phyloP scores from a whole-genome alignment of 169 alveolate genomes.

The Plasmodium gonderi region DNA sequence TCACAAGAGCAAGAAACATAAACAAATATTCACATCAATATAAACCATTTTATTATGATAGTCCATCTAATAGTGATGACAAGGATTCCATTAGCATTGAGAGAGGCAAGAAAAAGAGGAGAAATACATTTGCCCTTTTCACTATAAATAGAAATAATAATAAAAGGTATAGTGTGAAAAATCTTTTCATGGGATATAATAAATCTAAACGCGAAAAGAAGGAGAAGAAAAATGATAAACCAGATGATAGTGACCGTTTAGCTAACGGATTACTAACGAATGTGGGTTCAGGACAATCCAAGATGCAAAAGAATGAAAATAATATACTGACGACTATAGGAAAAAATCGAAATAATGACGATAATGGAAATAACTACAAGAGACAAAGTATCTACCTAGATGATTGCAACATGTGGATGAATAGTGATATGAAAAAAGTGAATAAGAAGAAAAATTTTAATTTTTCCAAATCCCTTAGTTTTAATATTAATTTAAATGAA shows the following conservation, averaged over 20 bases:
- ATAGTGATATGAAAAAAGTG: constrained; percentile 16
- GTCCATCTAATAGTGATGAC: constrained; percentile 15
- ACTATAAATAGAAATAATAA: neutral
- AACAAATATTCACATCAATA: constrained; percentile 64
- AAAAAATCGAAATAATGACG: too few species aligned
- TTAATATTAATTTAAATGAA: constrained; percentile 7
- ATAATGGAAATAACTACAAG: neutral
- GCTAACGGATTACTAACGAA: neutral
- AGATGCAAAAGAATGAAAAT: neutral
- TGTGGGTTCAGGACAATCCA: too few species aligned
- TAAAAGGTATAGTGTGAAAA: constrained; percentile 30
- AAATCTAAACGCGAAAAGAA: constrained; percentile 9
- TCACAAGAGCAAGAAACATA: constrained; percentile 48
- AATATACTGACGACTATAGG: neutral
- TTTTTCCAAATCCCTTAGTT: constrained; percentile 33
- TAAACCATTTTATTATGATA: constrained; percentile 60
- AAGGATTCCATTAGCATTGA: constrained; percentile 18
- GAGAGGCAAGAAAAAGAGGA: constrained; percentile 6
- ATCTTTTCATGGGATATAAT: neutral
- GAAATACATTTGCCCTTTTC: constrained; percentile 11
- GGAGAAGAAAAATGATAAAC: neutral
- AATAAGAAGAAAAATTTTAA: constrained; percentile 8
- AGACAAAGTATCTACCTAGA: constrained; percentile 52
- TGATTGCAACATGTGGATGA: constrained; percentile 67
- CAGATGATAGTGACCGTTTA: neutral